Evolutionary conservation across 2,329 filamentous ascomycete species (phyloP).

Genomic region (Talaromyces marneffei): DNA sequence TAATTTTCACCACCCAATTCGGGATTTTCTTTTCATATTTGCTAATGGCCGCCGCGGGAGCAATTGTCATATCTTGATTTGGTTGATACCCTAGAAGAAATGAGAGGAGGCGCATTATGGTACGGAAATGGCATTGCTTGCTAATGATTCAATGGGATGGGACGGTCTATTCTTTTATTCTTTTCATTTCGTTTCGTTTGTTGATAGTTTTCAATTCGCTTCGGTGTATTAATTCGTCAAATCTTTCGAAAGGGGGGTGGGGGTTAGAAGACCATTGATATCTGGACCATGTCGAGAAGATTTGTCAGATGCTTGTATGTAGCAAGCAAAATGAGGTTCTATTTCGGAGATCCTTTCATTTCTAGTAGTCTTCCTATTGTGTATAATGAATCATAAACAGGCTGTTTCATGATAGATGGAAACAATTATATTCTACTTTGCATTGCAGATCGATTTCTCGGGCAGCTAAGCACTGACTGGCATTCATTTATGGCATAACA

Average conservation of each 20-base stretch:
- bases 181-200: conserved; percentile 2
- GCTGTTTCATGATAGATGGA: neutral
- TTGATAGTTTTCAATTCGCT: neutral
- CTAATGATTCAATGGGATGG: neutral
- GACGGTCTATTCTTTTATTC: too few species aligned
- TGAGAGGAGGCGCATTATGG: neutral
- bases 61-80: neutral
- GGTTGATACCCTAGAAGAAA: conserved; percentile 1
- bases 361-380: neutral
- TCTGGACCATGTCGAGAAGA: too few species aligned
- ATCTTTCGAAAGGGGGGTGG: neutral
- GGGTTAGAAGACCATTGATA: too few species aligned
- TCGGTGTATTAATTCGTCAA: neutral
- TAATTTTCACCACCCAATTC: neutral
- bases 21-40: neutral
- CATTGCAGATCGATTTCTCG: neutral
- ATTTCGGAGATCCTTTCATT: neutral
- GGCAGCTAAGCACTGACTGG: neutral
- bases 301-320: neutral
- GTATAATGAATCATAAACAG: too few species aligned
- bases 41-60: neutral
- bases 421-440: conserved; percentile 5
- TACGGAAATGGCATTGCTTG: neutral
- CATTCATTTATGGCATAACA: conserved; percentile 11
- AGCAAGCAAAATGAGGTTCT: neutral